These are phyloP conservation scores for Medicago truncatula DNA, from an alignment of 306 rosid genomes.

Conservation along the genomic window MtrunA17r5.0-ANR NC_053049.1:34971001-34971500, in stretches of 20 bases:
- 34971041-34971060: no score
- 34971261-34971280: conserved; percentile 15
- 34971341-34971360: conserved; percentile 26
- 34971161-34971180: background rate
- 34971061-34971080: no score
- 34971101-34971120: no score
- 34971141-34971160: background rate
- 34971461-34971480: conserved; percentile 29
- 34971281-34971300: conserved; percentile 24
- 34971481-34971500: no score
- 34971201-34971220: background rate
- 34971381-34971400: conserved; percentile 8
- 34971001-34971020: no score
- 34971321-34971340: background rate
- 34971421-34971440: background rate
- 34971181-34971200: background rate
- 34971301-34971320: background rate
- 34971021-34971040: no score
- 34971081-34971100: no score
- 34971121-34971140: no score
- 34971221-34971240: conserved; percentile 13
- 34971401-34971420: conserved; percentile 23
- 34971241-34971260: conserved; percentile 1
- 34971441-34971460: background rate
- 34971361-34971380: conserved; percentile 18